Percentiles rank a stretch among this genome's conserved stretches.
phyloP scores from a whole-genome alignment of 139 green algal species.

The Ostreobium quekettii region DNA sequence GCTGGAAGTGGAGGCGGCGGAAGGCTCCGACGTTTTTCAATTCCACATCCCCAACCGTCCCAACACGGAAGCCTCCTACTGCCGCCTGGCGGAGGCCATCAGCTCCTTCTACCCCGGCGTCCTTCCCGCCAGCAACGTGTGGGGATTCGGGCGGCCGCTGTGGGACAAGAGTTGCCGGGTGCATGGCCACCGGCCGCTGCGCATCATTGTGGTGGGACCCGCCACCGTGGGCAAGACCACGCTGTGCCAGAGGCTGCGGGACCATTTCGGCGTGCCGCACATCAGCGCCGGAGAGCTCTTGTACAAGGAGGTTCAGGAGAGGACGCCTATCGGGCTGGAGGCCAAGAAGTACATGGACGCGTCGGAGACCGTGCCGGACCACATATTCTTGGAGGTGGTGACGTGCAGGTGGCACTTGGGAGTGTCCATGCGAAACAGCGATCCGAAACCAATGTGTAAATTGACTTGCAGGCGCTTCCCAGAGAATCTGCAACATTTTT shows the following conservation, averaged over 20 bases:
- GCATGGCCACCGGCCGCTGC: conserved; percentile 48
- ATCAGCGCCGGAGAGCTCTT: conserved; percentile 54
- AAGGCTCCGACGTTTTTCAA: neutral
- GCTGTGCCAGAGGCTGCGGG: conserved; percentile 33
- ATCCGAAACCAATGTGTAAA: too few species aligned
- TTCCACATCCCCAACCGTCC: conserved; percentile 14
- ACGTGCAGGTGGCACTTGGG: too few species aligned
- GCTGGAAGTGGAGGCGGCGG: neutral
- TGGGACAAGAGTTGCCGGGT: conserved; percentile 47
- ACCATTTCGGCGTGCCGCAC: conserved; percentile 36
- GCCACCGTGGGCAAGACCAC: conserved; percentile 56
- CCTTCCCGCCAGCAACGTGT: conserved; percentile 48
- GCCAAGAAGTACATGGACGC: conserved; percentile 58
- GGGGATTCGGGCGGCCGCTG: conserved; percentile 58
- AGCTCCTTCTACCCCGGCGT: conserved; percentile 39
- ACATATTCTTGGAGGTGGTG: conserved; percentile 31
- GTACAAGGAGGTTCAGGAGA: conserved; percentile 40
- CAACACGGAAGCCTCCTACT: conserved; percentile 24
- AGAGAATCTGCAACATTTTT: too few species aligned
- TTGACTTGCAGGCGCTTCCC: too few species aligned
- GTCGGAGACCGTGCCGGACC: conserved; percentile 56
- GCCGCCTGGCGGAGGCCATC: conserved; percentile 32
- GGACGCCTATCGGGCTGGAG: conserved; percentile 42
- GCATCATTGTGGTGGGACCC: conserved; percentile 53
- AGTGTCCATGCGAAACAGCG: too few species aligned